A percentile compares a stretch with the other conserved stretches of the same genome.
Conservation (phyloP, 139 green algal genomes). For the Mesotaenium endlicherianum region DNA sequence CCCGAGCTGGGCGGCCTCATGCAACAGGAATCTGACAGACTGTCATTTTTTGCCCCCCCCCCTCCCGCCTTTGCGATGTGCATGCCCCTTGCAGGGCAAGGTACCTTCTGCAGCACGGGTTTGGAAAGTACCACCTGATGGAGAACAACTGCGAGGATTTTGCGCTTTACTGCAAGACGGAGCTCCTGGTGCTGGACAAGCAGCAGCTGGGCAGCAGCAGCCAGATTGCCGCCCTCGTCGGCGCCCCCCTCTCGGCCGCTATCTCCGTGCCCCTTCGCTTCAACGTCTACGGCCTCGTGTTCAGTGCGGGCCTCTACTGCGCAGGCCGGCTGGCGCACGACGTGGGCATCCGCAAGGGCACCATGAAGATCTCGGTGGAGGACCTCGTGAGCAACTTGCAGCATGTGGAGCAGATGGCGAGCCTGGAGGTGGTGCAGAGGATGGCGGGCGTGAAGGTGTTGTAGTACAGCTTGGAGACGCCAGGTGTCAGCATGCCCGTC, state of each 20-base stretch:
- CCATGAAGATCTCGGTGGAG: constrained; percentile 21
- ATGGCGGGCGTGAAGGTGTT: no score
- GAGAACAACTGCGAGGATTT: constrained; percentile 51
- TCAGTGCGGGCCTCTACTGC: constrained; percentile 13
- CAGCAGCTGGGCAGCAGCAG: constrained; percentile 16
- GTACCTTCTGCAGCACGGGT: constrained; percentile 16
- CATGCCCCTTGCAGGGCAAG: constrained; percentile 7
- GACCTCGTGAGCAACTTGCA: constrained; percentile 26
- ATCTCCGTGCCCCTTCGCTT: background rate
- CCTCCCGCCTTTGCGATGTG: no score
- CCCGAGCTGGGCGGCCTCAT: no score
- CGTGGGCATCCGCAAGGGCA: constrained; percentile 22
- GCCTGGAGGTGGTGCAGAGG: no score
- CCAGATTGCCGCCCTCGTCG: background rate
- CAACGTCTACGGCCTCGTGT: background rate
- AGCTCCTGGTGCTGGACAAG: constrained; percentile 25
- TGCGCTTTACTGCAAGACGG: constrained; percentile 47
- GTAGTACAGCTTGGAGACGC: no score
- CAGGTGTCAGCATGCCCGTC: no score
- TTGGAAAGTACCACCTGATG: constrained; percentile 42
- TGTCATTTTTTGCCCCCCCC: no score
- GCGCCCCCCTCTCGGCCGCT: background rate
- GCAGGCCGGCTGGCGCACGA: background rate
- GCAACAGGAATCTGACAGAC: no score
- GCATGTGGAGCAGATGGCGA: background rate